A percentile compares a stretch with the other conserved stretches of the same genome.
phyloP scores from a whole-genome alignment of 1,284 basidiomycete species.

The Cronartium ribicola region DNA sequence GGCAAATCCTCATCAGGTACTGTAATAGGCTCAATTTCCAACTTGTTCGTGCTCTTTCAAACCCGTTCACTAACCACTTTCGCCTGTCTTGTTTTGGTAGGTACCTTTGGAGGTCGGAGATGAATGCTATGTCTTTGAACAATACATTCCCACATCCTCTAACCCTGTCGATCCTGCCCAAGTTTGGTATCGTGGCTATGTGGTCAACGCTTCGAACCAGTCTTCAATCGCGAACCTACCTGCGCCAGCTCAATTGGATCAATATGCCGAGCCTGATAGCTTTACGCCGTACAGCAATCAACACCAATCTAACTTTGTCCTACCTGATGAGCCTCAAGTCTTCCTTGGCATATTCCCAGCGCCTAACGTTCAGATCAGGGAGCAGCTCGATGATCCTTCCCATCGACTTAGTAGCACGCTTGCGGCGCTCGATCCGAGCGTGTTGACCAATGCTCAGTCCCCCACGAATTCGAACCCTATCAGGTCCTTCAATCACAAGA shows the following conservation, averaged over 20 bases:
- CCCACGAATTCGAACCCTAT: slow-evolving; percentile 17
- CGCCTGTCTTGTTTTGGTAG: slow-evolving; percentile 47
- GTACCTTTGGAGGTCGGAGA: slow-evolving; percentile 66
- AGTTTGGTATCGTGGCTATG: slow-evolving; percentile 60
- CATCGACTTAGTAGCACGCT: slow-evolving; percentile 70
- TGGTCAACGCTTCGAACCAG: slow-evolving; percentile 74
- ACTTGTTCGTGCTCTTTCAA: background rate
- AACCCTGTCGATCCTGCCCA: slow-evolving; percentile 40
- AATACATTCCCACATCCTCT: slow-evolving; percentile 58
- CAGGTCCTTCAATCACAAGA: slow-evolving; percentile 39
- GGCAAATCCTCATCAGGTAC: slow-evolving; percentile 38
- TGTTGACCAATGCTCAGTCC: slow-evolving; percentile 43
- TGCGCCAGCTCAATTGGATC: slow-evolving; percentile 43
- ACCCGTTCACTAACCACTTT: slow-evolving; percentile 8
- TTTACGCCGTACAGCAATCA: slow-evolving; percentile 45
- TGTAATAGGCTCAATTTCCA: background rate
- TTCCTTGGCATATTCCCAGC: slow-evolving; percentile 94
- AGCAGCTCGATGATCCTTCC: slow-evolving; percentile 82
- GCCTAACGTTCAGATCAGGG: slow-evolving; percentile 80
- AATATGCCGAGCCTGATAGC: slow-evolving; percentile 42
- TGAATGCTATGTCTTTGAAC: slow-evolving; percentile 93
- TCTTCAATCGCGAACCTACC: slow-evolving; percentile 54
- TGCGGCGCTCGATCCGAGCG: slow-evolving; percentile 28
- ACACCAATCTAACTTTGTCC: slow-evolving; percentile 42
- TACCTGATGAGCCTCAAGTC: slow-evolving; percentile 63